These are phyloP conservation scores for Ophiostoma himal-ulmi DNA, from an alignment of 2,329 filamentous ascomycete genomes.

Conservation along the genomic window DNA sequence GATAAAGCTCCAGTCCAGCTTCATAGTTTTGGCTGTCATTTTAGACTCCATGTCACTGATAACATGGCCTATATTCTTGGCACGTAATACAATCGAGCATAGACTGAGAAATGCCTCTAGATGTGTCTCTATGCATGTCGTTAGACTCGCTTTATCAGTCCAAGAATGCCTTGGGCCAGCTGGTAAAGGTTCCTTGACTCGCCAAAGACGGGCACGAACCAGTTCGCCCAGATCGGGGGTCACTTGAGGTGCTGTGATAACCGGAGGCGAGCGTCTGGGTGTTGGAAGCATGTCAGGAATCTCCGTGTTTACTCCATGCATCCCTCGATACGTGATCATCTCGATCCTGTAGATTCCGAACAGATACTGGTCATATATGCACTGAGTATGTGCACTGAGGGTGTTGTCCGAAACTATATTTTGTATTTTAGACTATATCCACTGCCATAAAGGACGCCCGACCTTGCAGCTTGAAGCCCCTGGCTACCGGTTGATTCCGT, in stretches of 20 bases:
- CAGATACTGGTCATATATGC: neutral
- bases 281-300: neutral
- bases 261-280: neutral
- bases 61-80: conserved; percentile 4
- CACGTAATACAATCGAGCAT: neutral
- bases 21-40: neutral
- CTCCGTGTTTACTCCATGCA: neutral
- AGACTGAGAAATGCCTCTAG: neutral
- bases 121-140: neutral
- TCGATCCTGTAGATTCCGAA: neutral
- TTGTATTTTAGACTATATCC: neutral
- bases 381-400: neutral
- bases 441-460: neutral
- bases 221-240: neutral
- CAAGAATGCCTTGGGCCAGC: neutral
- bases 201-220: neutral
- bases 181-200: neutral
- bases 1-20: neutral
- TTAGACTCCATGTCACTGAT: neutral
- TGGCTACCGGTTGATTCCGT: neutral
- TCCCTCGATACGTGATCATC: neutral
- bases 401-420: too few relatives aligned
- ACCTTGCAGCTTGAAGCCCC: neutral
- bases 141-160: too few relatives aligned
- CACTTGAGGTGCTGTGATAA: neutral